phyloP scores from a whole-genome alignment of 2,329 filamentous ascomycete genomes.

The Aspergillus bombycis region DNA sequence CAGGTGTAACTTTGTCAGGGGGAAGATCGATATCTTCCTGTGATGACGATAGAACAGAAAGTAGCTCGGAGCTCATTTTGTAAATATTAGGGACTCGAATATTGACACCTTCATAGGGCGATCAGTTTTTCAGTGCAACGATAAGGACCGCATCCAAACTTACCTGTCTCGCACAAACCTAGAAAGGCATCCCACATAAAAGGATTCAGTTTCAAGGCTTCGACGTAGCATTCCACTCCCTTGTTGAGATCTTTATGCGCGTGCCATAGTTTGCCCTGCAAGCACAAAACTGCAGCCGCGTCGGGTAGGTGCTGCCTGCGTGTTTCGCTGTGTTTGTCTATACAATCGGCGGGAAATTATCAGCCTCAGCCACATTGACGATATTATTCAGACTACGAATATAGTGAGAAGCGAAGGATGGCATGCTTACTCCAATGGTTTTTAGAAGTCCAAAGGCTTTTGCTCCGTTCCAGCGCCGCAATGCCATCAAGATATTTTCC shows the following conservation, averaged over 20 bases:
- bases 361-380: constrained; percentile 3
- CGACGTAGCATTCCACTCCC: constrained; percentile 84
- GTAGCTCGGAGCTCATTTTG: constrained; percentile 69
- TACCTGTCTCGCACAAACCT: constrained; percentile 77
- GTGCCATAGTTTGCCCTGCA: constrained; percentile 85
- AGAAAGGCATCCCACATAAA: constrained; percentile 99
- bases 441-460: constrained; percentile 72
- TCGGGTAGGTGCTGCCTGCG: constrained; percentile 77
- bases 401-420: not conserved
- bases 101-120: constrained; percentile 65
- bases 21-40: constrained; percentile 33
- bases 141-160: constrained; percentile 16
- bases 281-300: constrained; percentile 76
- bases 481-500: constrained; percentile 82
- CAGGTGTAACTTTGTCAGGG: constrained; percentile 35
- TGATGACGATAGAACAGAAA: constrained; percentile 49
- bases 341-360: constrained; percentile 3
- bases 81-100: constrained; percentile 86
- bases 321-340: constrained; percentile 73
- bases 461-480: constrained; percentile 79
- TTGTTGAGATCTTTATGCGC: constrained; percentile 79
- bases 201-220: constrained; percentile 84
- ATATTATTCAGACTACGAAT: not conserved
- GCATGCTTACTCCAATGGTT: constrained; percentile 71
- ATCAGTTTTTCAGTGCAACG: constrained; percentile 6